Base-by-base conservation (phyloP, 2,329 filamentous ascomycete species). In the Penicillium decumbens region DNA sequence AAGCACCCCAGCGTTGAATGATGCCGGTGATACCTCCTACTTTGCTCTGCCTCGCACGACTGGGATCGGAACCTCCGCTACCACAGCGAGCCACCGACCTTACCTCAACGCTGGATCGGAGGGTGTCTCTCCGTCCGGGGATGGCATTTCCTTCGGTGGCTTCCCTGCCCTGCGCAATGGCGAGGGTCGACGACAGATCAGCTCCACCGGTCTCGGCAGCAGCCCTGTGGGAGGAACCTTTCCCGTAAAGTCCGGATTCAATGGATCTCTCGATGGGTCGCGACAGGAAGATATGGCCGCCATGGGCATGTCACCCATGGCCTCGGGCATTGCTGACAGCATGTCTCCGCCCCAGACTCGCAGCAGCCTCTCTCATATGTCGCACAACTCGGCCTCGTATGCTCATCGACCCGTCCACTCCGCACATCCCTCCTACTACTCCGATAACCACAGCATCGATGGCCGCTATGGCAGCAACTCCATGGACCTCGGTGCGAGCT, bases 11-110 rank as follows among this genome's bases (percentile, higher is more conserved):
- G 47, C 57, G 20, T 59, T 76, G 6, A 61, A 67, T 30, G 78
- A 79, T 38, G 57, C 75, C 9, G 65, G 72, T 38, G 76, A 72
- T 50, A 65, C 71, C 54, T 65, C 75, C 32, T 76, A 77, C 58
- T 81, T 77, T 56, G 62, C 74, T 1, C 56, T 75, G 30, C 63
- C 73, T 1, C 74, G 76, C n/a, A 58, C 63, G 1, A 63, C 74
- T 9, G 69, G 73, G 27, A 75, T 79, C 32, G 73, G 72, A n/a
- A 52, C 49, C 27, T 50, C 60, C 6, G 47, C 54, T n/a, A 55
- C 45, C 1, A 54, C 54, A 4, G 54, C 55, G 2, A 59, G 47
- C 24, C 66, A 72, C 32, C 67, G 67, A 38, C 47, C 60, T 13
- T 72, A 69, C 50, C 49, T 73, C 5, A 65, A 67, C 50, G 55